These are phyloP conservation scores for Lactifluus pinguis DNA, from an alignment of 768 basidiomycete genomes.

Conservation along the genomic window DNA sequence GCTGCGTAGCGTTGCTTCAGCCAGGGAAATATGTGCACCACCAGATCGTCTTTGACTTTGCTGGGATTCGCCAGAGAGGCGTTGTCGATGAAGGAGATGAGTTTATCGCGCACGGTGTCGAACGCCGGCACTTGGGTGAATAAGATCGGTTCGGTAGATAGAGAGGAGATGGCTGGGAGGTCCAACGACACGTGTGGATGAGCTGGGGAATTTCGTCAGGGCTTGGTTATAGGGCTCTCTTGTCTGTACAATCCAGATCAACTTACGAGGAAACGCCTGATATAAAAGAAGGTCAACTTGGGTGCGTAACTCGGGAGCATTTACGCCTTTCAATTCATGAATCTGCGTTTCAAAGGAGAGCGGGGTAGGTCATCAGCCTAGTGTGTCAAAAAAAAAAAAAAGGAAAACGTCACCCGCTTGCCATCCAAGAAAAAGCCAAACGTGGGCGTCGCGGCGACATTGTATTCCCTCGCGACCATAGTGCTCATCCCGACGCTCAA, in stretches of 20 bases:
- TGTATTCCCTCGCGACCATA: constrained; percentile 51
- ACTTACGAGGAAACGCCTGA: constrained; percentile 74
- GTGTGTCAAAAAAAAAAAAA: background rate
- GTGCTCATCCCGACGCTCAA: constrained; percentile 57
- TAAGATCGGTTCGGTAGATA: constrained; percentile 68
- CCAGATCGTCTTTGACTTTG: constrained; percentile 42
- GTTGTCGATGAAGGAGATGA: constrained; percentile 52
- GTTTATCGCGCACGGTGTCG: constrained; percentile 52
- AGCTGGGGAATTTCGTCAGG: constrained; percentile 34
- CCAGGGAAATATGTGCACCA: constrained; percentile 46
- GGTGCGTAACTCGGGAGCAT: constrained; percentile 57
- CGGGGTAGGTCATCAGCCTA: too few relatives aligned
- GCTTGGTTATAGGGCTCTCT: background rate
- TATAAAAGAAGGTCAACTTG: constrained; percentile 69
- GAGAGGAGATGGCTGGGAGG: constrained; percentile 48
- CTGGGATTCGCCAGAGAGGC: constrained; percentile 28
- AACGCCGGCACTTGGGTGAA: constrained; percentile 64
- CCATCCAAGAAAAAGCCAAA: constrained; percentile 83
- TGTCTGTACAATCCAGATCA: background rate
- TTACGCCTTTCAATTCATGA: constrained; percentile 63
- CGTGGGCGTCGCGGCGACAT: constrained; percentile 74
- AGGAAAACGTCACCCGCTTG: constrained; percentile 40
- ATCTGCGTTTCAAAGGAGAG: constrained; percentile 31
- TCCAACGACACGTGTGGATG: constrained; percentile 62
- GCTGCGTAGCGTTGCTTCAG: constrained; percentile 50